Evolutionary conservation across 805 yeast species (phyloP).

Genomic region (Grigorovia yakushimaensis): DNA sequence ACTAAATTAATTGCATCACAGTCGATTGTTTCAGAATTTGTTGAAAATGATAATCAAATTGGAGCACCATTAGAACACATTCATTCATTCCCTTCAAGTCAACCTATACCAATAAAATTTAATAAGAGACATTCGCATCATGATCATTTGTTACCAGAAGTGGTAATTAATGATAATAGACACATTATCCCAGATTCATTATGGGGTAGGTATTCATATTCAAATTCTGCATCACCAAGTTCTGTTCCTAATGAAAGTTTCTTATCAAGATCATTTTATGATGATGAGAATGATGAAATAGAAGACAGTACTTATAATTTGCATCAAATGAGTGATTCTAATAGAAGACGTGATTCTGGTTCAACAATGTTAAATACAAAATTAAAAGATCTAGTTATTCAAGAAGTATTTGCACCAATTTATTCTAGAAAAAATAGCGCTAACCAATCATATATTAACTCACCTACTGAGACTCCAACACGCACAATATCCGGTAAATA

Average conservation of each 20-base stretch:
- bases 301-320: neutral
- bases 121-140: conserved; percentile 2
- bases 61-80: conserved; percentile 11
- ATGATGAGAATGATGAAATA: neutral
- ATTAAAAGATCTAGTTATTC: conserved; percentile 57
- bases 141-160: conserved; percentile 48
- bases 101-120: conserved; percentile 6
- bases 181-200: conserved; percentile 84
- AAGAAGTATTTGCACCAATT: conserved; percentile 53
- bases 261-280: conserved; percentile 7
- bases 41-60: neutral
- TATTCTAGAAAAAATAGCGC: conserved; percentile 5
- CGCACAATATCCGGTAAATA: conserved; percentile 9
- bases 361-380: conserved; percentile 64
- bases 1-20: neutral
- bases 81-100: conserved; percentile 13
- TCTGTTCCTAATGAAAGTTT: conserved; percentile 25
- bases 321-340: neutral
- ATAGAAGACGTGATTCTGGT: conserved; percentile 18
- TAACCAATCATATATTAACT: conserved; percentile 1
- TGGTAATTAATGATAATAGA: conserved; percentile 80
- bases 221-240: conserved; percentile 32
- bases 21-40: conserved; percentile 1
- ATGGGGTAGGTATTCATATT: conserved; percentile 56
- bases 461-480: conserved; percentile 5